Evolutionary conservation across 768 basidiomycete genomes (phyloP), one percentile per base, ranked within the genome.

Genomic region (Psilocybe cyanescens): DNA sequence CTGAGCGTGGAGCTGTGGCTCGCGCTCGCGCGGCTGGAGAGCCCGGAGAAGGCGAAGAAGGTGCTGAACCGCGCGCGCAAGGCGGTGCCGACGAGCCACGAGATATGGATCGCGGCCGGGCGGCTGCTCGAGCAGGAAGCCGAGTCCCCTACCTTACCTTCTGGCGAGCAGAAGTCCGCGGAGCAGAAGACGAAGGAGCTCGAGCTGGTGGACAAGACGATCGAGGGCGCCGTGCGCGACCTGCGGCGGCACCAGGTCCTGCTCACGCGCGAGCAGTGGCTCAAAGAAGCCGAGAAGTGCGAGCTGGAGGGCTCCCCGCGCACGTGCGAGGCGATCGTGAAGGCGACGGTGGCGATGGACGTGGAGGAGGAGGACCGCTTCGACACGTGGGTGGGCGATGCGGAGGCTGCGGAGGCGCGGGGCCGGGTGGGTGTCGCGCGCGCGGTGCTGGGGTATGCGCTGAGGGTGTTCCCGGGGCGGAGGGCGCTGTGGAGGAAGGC

Each of bases 1-100:
- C 86, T 91, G 19, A 96, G 95, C 0, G 95, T 97, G 58, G 97
- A 99, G 70, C 87, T 99, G 14, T 99, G 97, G 97, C 88, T 99
- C 39, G 96, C 97, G 1, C 89, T 99, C n/a, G 97, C 97, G 0
- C 91, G 97, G 8, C 83, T 99, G 5, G 97, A 99, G 77, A 92
- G 92, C 0, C 95, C 95, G 0, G 92, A 94, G 24, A 86, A 87
- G 37, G 97, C 97, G 0, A 93, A 94, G 70, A 87, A 90, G 1
- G 97, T 99, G 0, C 85, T 99, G 59, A 99, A 99, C 81, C 95
- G 92, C 73, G 97, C 97, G 3, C 89, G 97, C 53, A 93, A 93
- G 69, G 88, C 92, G 7, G 88, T 99, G 37, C 97, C 96, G 1
- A 99, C 97, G 0, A 92, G 90, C 11, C 96, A 99, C n/a, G n/a